Evolutionary conservation across 2,329 filamentous ascomycete species (phyloP).

Genomic region (Fusarium sp.): DNA sequence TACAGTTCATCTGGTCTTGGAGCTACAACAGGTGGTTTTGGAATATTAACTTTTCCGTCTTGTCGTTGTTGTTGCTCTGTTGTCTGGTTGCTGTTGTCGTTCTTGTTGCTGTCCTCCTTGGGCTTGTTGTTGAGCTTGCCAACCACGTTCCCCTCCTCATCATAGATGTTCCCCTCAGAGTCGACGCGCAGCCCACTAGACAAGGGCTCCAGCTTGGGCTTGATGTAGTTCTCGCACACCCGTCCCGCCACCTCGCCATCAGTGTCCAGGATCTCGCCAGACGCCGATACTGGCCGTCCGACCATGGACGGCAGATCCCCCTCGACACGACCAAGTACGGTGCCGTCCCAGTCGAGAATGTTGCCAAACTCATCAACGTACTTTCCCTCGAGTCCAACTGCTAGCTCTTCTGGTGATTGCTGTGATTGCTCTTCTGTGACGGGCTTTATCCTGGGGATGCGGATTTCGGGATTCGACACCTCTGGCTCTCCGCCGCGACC

Average conservation of each 20-base stretch:
- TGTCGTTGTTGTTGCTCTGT: neutral
- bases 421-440: conserved; percentile 42
- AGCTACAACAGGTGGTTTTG: conserved; percentile 49
- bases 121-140: conserved; percentile 70
- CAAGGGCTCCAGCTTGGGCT: conserved; percentile 64
- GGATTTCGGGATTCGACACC: conserved; percentile 42
- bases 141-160: conserved; percentile 67
- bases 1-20: conserved; percentile 63
- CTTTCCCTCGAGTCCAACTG: conserved; percentile 59
- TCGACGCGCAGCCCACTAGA: conserved; percentile 67
- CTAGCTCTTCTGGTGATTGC: conserved; percentile 49
- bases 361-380: conserved; percentile 67
- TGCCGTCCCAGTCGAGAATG: conserved; percentile 62
- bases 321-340: conserved; percentile 63
- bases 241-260: conserved; percentile 84
- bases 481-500: conserved; percentile 22
- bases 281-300: conserved; percentile 58
- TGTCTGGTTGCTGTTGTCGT: conserved; percentile 6
- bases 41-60: neutral
- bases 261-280: conserved; percentile 73
- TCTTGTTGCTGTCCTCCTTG: conserved; percentile 6
- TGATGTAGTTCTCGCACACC: conserved; percentile 68
- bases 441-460: conserved; percentile 56
- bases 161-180: conserved; percentile 67
- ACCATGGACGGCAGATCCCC: conserved; percentile 68